Percentiles rank a stretch among this genome's conserved stretches.
These are phyloP conservation scores for Nakaseomyces glabratus DNA, from an alignment of 1,139 yeast species.

Conservation along the genomic window DNA sequence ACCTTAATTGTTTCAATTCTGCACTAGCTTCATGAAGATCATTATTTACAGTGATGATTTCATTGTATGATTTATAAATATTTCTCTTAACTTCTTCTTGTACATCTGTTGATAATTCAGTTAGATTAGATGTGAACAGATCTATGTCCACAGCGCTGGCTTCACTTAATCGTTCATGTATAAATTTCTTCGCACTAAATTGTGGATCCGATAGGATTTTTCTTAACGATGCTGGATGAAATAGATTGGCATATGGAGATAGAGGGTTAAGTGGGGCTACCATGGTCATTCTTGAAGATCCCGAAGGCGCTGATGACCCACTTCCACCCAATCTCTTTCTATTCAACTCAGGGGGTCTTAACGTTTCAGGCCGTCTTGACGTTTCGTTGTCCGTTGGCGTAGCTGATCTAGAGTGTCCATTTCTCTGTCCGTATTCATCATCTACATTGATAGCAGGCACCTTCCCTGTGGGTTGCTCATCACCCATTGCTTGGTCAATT, in stretches of 20 bases:
- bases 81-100: constrained; percentile 57
- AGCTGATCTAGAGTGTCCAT: background rate
- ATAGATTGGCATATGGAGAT: constrained; percentile 1
- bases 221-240: constrained; percentile 14
- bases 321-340: background rate
- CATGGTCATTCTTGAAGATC: constrained; percentile 5
- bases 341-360: constrained; percentile 1
- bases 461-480: background rate
- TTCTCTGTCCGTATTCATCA: background rate
- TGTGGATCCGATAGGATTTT: constrained; percentile 30
- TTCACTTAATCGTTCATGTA: constrained; percentile 46
- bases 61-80: constrained; percentile 63
- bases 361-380: too few relatives aligned
- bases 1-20: constrained; percentile 55
- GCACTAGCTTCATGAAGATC: constrained; percentile 56
- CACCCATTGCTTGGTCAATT: constrained; percentile 1
- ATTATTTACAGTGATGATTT: constrained; percentile 58
- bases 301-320: background rate
- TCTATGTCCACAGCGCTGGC: constrained; percentile 72
- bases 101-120: constrained; percentile 44
- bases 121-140: constrained; percentile 53
- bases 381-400: constrained; percentile 1
- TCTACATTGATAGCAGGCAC: background rate
- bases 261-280: constrained; percentile 1
- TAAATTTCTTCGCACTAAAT: constrained; percentile 44